Percentiles rank a stretch among this genome's conserved stretches.
Evolutionary conservation across 495 filamentous ascomycete genomes (phyloP).

Genomic region (Zalerion maritima): DNA sequence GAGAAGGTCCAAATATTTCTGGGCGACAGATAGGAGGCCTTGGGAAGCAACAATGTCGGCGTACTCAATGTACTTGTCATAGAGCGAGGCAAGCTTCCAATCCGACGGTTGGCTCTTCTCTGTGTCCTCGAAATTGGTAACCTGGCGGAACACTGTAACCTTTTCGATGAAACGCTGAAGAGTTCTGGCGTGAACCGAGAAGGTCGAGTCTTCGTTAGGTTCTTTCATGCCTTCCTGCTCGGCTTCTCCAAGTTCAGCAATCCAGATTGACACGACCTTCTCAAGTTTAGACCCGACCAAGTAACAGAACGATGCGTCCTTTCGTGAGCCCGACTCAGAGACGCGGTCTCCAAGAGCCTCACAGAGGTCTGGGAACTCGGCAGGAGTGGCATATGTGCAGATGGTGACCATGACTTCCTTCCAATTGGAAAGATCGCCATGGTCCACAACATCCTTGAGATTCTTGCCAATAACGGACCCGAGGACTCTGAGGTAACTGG

Average conservation of each 20-base stretch:
- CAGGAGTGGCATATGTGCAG: conserved; percentile 82
- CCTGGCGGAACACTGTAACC: conserved; percentile 90
- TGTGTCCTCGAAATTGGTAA: conserved; percentile 76
- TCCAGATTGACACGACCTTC: conserved; percentile 91
- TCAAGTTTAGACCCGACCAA: conserved; percentile 90
- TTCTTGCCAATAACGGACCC: conserved; percentile 92
- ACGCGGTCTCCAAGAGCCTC: conserved; percentile 89
- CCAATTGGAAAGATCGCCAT: conserved; percentile 85
- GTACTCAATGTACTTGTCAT: conserved; percentile 94
- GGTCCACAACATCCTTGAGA: conserved; percentile 94
- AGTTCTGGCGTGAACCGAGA: conserved; percentile 79
- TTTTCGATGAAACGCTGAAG: conserved; percentile 95
- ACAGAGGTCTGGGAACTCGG: conserved; percentile 91
- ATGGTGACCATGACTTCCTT: conserved; percentile 92
- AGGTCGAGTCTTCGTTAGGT: conserved; percentile 55
- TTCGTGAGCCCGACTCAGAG: conserved; percentile 56
- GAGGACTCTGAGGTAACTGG: conserved; percentile 84
- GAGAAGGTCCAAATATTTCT: conserved; percentile 82
- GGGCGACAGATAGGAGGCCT: conserved; percentile 71
- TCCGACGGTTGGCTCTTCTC: conserved; percentile 53
- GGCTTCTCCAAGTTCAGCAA: conserved; percentile 67
- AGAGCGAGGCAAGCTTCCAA: conserved; percentile 82
- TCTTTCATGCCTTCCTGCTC: conserved; percentile 62
- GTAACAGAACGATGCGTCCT: conserved; percentile 92
- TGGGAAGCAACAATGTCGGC: conserved; percentile 88